Conservation (phyloP, 2,329 filamentous ascomycete species). For the Pestalotiopsis sp. region DNA sequence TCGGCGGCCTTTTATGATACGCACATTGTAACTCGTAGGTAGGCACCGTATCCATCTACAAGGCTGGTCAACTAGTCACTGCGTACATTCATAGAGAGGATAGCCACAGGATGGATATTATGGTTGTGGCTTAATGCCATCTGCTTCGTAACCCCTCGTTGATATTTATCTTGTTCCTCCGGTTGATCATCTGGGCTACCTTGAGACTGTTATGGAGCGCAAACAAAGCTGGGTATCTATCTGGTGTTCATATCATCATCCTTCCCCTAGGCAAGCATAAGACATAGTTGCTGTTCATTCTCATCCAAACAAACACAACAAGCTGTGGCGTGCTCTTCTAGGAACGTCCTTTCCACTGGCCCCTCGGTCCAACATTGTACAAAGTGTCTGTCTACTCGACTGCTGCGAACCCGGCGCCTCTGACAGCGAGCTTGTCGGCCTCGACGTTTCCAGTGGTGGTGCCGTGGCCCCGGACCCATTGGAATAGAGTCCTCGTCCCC, state of each 20-base stretch:
- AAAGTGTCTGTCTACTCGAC: neutral
- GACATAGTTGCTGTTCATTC: neutral
- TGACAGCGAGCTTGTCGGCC: slow-evolving; percentile 77
- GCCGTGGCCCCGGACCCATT: slow-evolving; percentile 89
- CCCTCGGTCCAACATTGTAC: neutral
- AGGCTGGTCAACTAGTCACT: no score
- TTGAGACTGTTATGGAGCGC: neutral
- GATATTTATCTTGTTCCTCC: neutral
- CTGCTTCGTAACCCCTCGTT: neutral
- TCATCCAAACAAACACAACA: neutral
- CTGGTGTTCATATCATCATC: neutral
- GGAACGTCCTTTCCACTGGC: neutral
- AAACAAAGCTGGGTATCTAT: neutral
- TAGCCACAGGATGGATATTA: no score
- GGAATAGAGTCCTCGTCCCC: slow-evolving; percentile 68
- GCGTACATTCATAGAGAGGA: no score
- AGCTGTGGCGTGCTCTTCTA: neutral
- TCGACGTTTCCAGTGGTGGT: slow-evolving; percentile 73
- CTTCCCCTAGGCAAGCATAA: neutral
- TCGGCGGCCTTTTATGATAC: no score
- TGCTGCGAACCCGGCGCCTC: slow-evolving; percentile 49
- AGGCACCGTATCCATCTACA: no score
- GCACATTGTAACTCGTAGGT: no score
- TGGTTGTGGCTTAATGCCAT: no score
- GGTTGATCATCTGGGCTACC: neutral